Evolutionary conservation across 208 protist genomes (phyloP).

Genomic region (Acanthamoeba culbertsoni): DNA sequence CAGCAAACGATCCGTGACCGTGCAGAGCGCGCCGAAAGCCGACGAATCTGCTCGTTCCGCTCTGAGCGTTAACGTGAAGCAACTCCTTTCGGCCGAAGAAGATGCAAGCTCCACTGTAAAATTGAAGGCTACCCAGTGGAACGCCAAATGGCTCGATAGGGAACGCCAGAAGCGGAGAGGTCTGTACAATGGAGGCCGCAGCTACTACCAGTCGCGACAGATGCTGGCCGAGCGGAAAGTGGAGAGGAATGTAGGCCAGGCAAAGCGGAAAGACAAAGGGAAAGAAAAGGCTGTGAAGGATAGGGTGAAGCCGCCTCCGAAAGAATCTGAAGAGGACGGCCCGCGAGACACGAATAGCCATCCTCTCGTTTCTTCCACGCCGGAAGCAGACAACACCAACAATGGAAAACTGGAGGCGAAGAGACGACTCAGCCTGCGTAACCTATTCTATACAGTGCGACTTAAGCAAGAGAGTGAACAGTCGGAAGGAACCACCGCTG

Average conservation of each 20-base stretch:
- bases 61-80: neutral
- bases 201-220: neutral
- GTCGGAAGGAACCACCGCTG: too few species aligned
- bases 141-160: neutral
- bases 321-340: neutral
- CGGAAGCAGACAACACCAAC: too few species aligned
- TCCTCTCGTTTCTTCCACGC: too few species aligned
- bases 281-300: neutral
- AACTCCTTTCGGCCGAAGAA: neutral
- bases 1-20: neutral
- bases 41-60: neutral
- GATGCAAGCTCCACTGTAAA: neutral
- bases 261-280: neutral
- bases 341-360: too few species aligned
- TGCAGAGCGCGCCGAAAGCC: neutral
- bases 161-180: neutral
- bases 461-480: too few species aligned
- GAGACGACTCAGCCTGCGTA: too few species aligned
- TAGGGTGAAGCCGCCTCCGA: neutral
- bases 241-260: neutral
- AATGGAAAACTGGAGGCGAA: too few species aligned
- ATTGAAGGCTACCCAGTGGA: neutral
- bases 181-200: neutral
- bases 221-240: neutral
- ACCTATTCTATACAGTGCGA: too few species aligned